phyloP scores from a whole-genome alignment of 1,284 basidiomycete species.

The Flammula alnicola region DNA sequence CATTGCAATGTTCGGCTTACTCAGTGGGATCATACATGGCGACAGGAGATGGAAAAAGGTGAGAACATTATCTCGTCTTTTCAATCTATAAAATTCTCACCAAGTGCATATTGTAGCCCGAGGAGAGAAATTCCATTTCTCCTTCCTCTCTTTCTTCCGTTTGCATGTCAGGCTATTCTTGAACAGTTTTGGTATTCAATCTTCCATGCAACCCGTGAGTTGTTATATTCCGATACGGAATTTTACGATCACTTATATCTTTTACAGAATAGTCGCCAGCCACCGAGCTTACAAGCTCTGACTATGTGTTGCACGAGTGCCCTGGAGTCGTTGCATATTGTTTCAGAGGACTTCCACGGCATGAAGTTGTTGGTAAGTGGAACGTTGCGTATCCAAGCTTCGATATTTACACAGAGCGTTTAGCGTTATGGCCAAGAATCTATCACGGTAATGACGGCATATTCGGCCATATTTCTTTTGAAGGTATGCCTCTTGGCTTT shows the following conservation, averaged over 20 bases:
- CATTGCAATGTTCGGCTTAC: slow-evolving; percentile 73
- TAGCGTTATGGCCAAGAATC: slow-evolving; percentile 84
- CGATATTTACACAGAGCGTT: slow-evolving; percentile 10
- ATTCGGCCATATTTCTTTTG: slow-evolving; percentile 77
- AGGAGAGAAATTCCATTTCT: slow-evolving; percentile 70
- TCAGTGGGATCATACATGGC: slow-evolving; percentile 72
- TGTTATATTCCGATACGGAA: slow-evolving; percentile 3
- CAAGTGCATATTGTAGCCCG: slow-evolving; percentile 58
- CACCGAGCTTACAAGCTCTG: slow-evolving; percentile 69
- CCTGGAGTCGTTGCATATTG: slow-evolving; percentile 67
- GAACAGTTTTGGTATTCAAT: slow-evolving; percentile 79
- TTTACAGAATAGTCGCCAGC: slow-evolving; percentile 47
- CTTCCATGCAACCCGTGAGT: slow-evolving; percentile 59
- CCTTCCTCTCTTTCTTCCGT: slow-evolving; percentile 74
- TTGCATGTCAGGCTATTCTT: slow-evolving; percentile 78
- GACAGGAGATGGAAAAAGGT: slow-evolving; percentile 69
- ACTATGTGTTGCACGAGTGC: slow-evolving; percentile 74
- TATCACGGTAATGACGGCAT: slow-evolving; percentile 82
- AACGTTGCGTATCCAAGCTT: not conserved
- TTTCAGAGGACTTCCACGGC: slow-evolving; percentile 72
- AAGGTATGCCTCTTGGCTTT: slow-evolving; percentile 49
- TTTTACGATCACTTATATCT: slow-evolving; percentile 5
- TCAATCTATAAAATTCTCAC: slow-evolving; percentile 12
- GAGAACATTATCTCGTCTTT: slow-evolving; percentile 15
- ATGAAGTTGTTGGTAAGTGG: slow-evolving; percentile 72